Conservation (phyloP, 2,329 filamentous ascomycete genomes). For the Ophiocordyceps polyrhachis-furcata region DNA sequence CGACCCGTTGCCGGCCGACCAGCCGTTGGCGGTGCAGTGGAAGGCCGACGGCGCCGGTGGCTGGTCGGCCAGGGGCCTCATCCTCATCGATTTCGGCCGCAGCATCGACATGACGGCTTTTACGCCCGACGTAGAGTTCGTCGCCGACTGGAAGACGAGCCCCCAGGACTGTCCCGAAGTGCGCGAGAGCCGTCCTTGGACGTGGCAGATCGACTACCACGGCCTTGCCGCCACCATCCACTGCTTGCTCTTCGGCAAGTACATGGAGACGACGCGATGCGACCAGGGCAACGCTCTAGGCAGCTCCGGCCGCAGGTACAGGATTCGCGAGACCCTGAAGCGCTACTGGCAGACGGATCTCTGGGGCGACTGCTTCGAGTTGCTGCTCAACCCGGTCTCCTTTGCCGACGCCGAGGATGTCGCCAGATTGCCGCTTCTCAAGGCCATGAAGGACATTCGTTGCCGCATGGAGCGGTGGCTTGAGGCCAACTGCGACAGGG, state of each 20-base stretch:
- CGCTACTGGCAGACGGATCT: conserved; percentile 93
- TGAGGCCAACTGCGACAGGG: conserved; percentile 63
- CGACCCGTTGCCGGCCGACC: conserved; percentile 26
- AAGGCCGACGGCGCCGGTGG: conserved; percentile 53
- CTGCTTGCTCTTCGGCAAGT: conserved; percentile 79
- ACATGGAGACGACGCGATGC: conserved; percentile 61
- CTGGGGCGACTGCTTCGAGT: conserved; percentile 66
- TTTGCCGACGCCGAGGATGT: conserved; percentile 48
- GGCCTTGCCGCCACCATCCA: conserved; percentile 80
- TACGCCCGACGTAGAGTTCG: conserved; percentile 52
- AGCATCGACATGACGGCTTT: conserved; percentile 89
- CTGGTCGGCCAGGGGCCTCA: conserved; percentile 65
- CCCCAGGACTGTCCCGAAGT: conserved; percentile 88
- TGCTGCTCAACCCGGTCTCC: conserved; percentile 65
- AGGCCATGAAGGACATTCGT: conserved; percentile 47
- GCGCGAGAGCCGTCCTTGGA: conserved; percentile 86
- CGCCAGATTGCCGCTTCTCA: conserved; percentile 51
- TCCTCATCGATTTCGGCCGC: conserved; percentile 86
- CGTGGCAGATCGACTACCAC: conserved; percentile 93
- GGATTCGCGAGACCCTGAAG: conserved; percentile 68
- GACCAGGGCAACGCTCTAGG: conserved; percentile 32
- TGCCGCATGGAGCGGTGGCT: conserved; percentile 75
- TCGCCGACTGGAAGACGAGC: conserved; percentile 86
- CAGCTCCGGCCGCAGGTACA: conserved; percentile 50
- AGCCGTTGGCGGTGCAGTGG: conserved; percentile 44